Evolutionary conservation across 768 basidiomycete genomes (phyloP).

Genomic region (Wakefieldia striispora): DNA sequence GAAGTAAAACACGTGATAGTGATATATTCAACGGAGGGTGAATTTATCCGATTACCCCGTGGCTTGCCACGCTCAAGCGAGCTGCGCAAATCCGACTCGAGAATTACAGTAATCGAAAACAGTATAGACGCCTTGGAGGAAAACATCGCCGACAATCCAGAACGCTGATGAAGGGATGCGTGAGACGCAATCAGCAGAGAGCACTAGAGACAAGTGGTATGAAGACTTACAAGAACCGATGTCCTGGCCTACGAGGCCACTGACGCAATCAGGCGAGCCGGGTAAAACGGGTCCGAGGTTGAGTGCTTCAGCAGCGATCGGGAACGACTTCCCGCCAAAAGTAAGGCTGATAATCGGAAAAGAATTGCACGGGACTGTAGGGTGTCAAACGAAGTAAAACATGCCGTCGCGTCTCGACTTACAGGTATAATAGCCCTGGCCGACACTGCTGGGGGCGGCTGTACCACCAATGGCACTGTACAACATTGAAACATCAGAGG

Average conservation of each 20-base stretch:
- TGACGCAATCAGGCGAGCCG: slow-evolving; percentile 31
- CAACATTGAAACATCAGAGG: background rate
- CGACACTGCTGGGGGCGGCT: background rate
- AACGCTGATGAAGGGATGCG: slow-evolving; percentile 22
- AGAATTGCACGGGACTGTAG: slow-evolving; percentile 28
- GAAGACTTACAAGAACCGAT: too few relatives aligned
- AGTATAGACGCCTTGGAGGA: slow-evolving; percentile 44
- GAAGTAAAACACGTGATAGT: too few relatives aligned
- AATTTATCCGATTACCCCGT: too few relatives aligned
- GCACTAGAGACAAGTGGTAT: too few relatives aligned
- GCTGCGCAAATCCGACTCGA: slow-evolving; percentile 36
- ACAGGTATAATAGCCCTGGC: slow-evolving; percentile 32
- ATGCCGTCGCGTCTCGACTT: background rate
- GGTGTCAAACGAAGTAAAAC: background rate
- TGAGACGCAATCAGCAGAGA: slow-evolving; percentile 25
- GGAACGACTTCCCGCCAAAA: slow-evolving; percentile 37
- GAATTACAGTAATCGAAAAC: slow-evolving; percentile 37
- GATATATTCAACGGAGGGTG: too few relatives aligned
- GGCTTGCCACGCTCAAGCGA: slow-evolving; percentile 2
- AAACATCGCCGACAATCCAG: slow-evolving; percentile 37
- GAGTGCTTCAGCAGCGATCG: slow-evolving; percentile 26
- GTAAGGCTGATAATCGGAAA: slow-evolving; percentile 33
- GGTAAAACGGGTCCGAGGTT: slow-evolving; percentile 36
- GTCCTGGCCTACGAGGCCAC: slow-evolving; percentile 26
- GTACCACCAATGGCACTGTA: background rate